Evolutionary conservation across 148 eudicot genomes (phyloP), one percentile per base, ranked within the genome.

Genomic region (Drosera capensis): DNA sequence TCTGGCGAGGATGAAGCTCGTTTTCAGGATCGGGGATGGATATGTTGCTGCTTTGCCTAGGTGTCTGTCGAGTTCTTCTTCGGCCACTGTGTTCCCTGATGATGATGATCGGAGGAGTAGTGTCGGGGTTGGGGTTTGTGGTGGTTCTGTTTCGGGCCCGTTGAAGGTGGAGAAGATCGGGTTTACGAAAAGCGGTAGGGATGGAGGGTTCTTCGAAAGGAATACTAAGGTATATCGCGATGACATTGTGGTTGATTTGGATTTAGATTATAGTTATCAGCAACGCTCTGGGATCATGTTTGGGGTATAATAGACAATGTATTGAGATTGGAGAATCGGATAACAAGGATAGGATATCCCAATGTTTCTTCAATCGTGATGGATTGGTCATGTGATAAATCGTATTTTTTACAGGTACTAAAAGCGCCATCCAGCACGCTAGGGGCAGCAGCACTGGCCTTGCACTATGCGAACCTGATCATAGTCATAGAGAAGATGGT

Each of bases 401-500:
- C 9, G 31, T 28, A 4, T 28, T 9, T 3, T 28, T 3, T 34
- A 9, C 13, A 34, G 38, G 38, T 60, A 13, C 48, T 84, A 8
- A 65, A 64, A 7, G 83, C 86, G 9, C 73, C 79, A 7, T 1
- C 67, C 14, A 69, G 51, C 0, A 83, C 97, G 0, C 51, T 88
- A 43, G 94, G 94, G 0, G 79, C 84, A 1, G 71, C 86, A 0
- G 97, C 83, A n/a, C 56, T 83, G 2, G 64, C 84, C 4, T 49
- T 88, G 20, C 94, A 88, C 62, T 88, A 88, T 28, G 73, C 97
- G 8, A 88, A 88, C 43, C 54, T 88, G 70, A 80, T 88, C 46
- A 73, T 88, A 5, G 75, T 88, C 20, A 44, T 78, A 38, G 97
- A 88, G 46, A 88, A 79, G 64, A 80, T 88, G 97, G 72, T 78